These are phyloP conservation scores for Leccinum disarticulatum DNA, from an alignment of 768 basidiomycete genomes.

Conservation along the genomic window DNA sequence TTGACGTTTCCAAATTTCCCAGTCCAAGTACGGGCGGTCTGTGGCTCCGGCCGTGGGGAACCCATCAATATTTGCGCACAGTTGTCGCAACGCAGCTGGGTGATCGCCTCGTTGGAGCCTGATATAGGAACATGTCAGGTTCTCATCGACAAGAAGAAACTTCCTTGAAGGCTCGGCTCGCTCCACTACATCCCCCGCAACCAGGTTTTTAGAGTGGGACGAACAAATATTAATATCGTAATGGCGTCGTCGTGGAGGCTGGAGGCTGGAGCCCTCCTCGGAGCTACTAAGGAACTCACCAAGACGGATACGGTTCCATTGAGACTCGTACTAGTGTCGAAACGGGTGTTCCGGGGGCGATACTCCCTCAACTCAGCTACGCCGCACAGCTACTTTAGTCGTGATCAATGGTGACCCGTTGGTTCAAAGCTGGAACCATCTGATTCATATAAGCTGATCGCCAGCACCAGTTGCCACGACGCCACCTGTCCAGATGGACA, in stretches of 20 bases:
- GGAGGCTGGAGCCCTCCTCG: constrained; percentile 10
- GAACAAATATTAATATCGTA: constrained; percentile 21
- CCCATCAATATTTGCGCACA: background rate
- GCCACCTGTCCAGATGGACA: constrained; percentile 18
- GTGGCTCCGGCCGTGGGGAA: constrained; percentile 20
- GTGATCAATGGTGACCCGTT: background rate
- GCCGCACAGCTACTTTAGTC: constrained; percentile 17
- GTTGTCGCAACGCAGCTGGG: constrained; percentile 2
- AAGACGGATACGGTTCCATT: background rate
- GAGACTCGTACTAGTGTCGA: constrained; percentile 1
- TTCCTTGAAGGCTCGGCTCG: constrained; percentile 1
- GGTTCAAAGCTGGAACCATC: constrained; percentile 13
- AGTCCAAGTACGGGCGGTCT: constrained; percentile 12
- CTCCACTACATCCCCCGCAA: constrained; percentile 17
- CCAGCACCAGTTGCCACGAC: constrained; percentile 16
- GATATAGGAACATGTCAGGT: constrained; percentile 14
- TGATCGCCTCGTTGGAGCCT: constrained; percentile 11
- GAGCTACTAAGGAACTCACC: background rate
- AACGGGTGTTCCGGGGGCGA: constrained; percentile 12
- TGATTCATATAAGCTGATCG: constrained; percentile 23
- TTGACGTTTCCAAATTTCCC: constrained; percentile 19
- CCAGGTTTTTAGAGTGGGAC: constrained; percentile 4
- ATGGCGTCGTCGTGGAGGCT: constrained; percentile 21
- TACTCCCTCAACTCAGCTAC: constrained; percentile 22
- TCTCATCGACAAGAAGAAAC: constrained; percentile 16